Evolutionary conservation across 106 monocot genomes (phyloP), one percentile per base, ranked within the genome.

Genomic region (Acanthochlamys bracteata): DNA sequence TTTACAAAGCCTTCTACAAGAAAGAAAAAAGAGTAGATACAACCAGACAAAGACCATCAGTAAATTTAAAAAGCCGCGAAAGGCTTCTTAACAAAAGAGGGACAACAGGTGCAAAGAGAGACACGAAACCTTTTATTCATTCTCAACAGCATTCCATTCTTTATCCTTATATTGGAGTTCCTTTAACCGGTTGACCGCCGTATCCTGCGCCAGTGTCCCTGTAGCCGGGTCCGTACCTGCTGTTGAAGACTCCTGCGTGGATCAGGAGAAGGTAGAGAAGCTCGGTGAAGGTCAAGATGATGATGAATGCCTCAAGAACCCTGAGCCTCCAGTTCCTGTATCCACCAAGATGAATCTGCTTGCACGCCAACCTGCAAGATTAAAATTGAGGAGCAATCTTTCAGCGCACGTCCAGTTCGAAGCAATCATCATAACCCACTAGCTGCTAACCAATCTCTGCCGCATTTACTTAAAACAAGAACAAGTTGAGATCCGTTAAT

Each of bases 301-400:
- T 80, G 11, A 88, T 70, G 66, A 82, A 71, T 11, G 82, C 92
- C 63, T 93, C 92, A 11, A 93, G 24, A 7, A 70, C 77, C 64
- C 72, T 71, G 41, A 84, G 77, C 57, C 84, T 73, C 92, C 88
- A 84, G 0, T 88, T 88, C 52, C 92, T 74, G 66, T 76, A 25
- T 39, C 92, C 92, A 56, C 92, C 92, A 4, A 88, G 10, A 24
- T 65, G 25, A 17, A 93, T 93, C 76, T 93, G 88, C 77, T 93
- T 88, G 79, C 92, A 84, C 16, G 92, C 92, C 73, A 88, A 52
- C 33, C 80, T 74, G 56, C 64, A 71, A 14, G 20, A 24, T 2
- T 25, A 22, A 8, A 19, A 33, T 10, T 46, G n/a, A 4, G 8
- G n/a, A 51, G 10, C n/a, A 51, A 51, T 9, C n/a, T 4, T 4